Evolutionary conservation across 352 stramenopile species (phyloP).

Genomic region (Globisporangium parvum): DNA sequence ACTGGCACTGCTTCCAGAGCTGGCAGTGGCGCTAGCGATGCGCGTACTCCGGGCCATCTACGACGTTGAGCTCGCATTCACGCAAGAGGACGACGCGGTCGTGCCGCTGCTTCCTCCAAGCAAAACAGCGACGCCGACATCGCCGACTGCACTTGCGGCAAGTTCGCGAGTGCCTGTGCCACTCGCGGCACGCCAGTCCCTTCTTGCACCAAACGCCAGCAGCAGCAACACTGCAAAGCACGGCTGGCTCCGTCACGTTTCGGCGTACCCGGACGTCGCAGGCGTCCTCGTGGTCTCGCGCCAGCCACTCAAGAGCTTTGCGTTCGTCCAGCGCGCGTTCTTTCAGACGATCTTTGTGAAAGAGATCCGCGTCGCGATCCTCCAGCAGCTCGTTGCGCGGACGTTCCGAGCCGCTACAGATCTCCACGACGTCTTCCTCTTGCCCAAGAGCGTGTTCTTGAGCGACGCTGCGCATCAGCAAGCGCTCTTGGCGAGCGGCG

Average conservation of each 20-base stretch:
- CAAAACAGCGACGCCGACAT: neutral
- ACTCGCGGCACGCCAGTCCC: too few species aligned
- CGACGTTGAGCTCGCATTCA: conserved; percentile 15
- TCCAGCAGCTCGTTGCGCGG: conserved; percentile 13
- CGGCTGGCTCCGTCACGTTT: conserved; percentile 20
- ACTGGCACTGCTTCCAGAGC: conserved; percentile 22
- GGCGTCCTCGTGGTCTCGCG: conserved; percentile 18
- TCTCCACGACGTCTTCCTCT: conserved; percentile 3
- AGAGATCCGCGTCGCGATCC: conserved; percentile 11
- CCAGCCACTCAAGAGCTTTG: conserved; percentile 26
- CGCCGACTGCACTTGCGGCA: neutral
- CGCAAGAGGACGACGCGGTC: neutral
- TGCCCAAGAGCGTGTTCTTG: conserved; percentile 10
- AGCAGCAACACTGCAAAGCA: neutral
- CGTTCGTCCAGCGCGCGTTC: conserved; percentile 24
- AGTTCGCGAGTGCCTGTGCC: neutral
- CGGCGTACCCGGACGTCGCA: conserved; percentile 16
- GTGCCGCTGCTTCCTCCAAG: neutral
- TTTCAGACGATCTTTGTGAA: conserved; percentile 18
- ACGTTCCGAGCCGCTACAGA: conserved; percentile 2
- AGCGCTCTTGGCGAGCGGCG: neutral
- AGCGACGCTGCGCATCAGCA: conserved; percentile 1
- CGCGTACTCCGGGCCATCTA: conserved; percentile 20
- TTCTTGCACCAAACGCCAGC: neutral
- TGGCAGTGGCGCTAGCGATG: conserved; percentile 19